Percentiles rank a stretch among this genome's conserved stretches.
Conservation (phyloP, 2,329 filamentous ascomycete species). For the Corinectria fuckeliana region DNA sequence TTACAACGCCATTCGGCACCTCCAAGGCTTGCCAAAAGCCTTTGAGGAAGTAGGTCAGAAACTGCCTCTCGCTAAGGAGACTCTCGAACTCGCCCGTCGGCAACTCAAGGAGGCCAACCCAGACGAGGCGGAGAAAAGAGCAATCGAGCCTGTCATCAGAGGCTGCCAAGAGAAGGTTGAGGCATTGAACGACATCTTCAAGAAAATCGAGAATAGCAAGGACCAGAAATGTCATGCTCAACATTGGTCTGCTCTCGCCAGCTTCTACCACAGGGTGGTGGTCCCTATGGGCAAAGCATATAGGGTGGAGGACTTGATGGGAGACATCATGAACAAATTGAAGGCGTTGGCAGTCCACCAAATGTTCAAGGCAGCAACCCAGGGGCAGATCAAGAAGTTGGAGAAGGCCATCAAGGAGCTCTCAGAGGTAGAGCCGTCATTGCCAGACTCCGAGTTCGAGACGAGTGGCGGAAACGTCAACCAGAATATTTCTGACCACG, state of each 20-base stretch:
- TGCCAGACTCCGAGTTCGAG: too few species aligned
- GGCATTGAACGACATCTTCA: background rate
- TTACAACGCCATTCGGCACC: background rate
- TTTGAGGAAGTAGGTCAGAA: background rate
- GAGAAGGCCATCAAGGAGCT: too few species aligned
- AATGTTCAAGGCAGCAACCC: too few species aligned
- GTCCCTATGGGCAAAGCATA: background rate
- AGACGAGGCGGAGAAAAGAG: background rate
- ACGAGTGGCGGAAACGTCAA: too few species aligned
- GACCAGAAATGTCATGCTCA: background rate
- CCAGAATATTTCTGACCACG: too few species aligned
- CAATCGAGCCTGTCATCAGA: background rate
- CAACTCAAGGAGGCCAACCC: background rate
- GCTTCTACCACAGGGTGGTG: background rate
- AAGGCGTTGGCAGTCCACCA: background rate
- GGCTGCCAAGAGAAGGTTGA: constrained; percentile 3
- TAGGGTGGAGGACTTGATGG: background rate
- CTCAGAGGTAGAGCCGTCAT: too few species aligned
- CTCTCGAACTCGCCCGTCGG: background rate
- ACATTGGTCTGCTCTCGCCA: background rate
- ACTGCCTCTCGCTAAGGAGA: background rate
- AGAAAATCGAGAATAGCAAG: background rate
- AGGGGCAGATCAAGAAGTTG: too few species aligned
- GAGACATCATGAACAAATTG: background rate
- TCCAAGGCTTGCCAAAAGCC: constrained; percentile 1